Conservation (phyloP, 1,284 basidiomycete genomes). For the Tranzscheliella williamsii region DNA sequence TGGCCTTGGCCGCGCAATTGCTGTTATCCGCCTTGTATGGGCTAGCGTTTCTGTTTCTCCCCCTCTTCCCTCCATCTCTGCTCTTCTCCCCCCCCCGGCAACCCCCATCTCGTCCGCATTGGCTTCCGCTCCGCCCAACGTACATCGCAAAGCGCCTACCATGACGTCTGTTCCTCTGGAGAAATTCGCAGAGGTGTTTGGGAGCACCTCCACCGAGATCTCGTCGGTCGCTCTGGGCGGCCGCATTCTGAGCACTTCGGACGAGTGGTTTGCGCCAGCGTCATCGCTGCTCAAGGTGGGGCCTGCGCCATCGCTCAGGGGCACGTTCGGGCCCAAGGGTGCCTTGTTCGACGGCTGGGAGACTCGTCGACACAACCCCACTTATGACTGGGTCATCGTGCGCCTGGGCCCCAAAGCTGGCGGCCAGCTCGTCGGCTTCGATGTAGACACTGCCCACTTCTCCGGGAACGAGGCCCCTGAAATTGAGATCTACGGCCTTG, state of each 20-base stretch:
- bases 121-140: too few species aligned
- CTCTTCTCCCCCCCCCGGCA: too few species aligned
- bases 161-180: constrained; percentile 36
- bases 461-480: constrained; percentile 79
- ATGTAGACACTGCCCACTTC: constrained; percentile 94
- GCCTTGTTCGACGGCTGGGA: constrained; percentile 97
- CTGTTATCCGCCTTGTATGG: too few species aligned
- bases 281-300: constrained; percentile 73
- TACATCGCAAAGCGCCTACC: too few species aligned
- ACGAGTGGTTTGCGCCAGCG: constrained; percentile 93
- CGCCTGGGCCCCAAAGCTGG: constrained; percentile 77
- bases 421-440: constrained; percentile 75
- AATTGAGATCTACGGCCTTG: constrained; percentile 43
- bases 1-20: too few species aligned
- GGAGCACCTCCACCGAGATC: constrained; percentile 68
- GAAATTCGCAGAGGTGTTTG: constrained; percentile 33
- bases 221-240: constrained; percentile 85
- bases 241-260: constrained; percentile 75
- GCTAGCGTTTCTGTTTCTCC: too few species aligned
- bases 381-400: constrained; percentile 90
- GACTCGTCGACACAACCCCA: constrained; percentile 81
- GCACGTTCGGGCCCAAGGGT: constrained; percentile 93
- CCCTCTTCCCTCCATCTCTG: too few species aligned
- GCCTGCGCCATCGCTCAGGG: constrained; percentile 68
- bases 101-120: too few species aligned